Conservation (phyloP, 108 stramenopile species). For the Seminavis robusta region DNA sequence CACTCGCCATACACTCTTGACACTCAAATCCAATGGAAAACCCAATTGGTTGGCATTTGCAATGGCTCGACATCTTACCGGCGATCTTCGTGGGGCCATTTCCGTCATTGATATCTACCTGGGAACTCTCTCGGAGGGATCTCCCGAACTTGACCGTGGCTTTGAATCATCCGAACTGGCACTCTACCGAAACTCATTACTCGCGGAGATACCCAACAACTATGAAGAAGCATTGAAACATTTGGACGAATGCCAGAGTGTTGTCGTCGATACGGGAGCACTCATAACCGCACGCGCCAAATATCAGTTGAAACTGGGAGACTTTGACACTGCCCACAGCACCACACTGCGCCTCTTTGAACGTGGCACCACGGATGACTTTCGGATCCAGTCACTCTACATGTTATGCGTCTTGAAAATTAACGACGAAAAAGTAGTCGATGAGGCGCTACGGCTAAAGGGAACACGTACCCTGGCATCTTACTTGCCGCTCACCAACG, state of each 20-base stretch:
- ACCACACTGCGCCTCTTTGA: conserved; percentile 54
- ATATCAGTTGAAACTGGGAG: conserved; percentile 70
- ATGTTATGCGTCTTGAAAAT: conserved; percentile 86
- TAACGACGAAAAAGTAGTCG: conserved; percentile 28
- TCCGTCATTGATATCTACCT: conserved; percentile 88
- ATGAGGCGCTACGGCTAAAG: conserved; percentile 36
- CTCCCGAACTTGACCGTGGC: conserved; percentile 57
- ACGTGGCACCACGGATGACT: conserved; percentile 86
- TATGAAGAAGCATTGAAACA: conserved; percentile 80
- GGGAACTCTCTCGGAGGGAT: conserved; percentile 61
- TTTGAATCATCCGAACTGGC: conserved; percentile 93
- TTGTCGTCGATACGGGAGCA: conserved; percentile 71
- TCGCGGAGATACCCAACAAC: conserved; percentile 77
- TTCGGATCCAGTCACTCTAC: conserved; percentile 84
- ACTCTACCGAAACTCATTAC: conserved; percentile 82
- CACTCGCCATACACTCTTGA: conserved; percentile 83
- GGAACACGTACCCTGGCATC: conserved; percentile 71
- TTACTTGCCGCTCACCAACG: conserved; percentile 44
- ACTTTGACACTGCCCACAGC: conserved; percentile 63
- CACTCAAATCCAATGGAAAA: conserved; percentile 78
- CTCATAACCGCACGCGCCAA: conserved; percentile 65
- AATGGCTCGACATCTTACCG: conserved; percentile 83
- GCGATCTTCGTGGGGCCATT: conserved; percentile 76
- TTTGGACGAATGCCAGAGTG: conserved; percentile 50
- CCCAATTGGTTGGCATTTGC: conserved; percentile 95